Evolutionary conservation across 2,329 filamentous ascomycete genomes (phyloP).

Genomic region (Cladophialophora yegresii): DNA sequence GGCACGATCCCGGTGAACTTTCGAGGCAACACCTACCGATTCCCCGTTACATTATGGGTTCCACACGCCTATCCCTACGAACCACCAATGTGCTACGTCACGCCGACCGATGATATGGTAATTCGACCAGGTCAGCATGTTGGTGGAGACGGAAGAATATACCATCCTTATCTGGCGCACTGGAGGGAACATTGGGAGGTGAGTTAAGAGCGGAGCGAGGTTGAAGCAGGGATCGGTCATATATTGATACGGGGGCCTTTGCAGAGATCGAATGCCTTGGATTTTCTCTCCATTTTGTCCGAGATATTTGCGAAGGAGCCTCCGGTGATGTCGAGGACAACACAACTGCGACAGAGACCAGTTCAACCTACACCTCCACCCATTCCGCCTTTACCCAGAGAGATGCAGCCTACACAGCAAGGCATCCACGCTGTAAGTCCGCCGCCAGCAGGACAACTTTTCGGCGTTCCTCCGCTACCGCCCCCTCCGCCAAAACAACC

Average conservation of each 20-base stretch:
- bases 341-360: slow-evolving; percentile 46
- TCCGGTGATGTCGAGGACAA: slow-evolving; percentile 75
- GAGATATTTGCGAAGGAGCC: slow-evolving; percentile 94
- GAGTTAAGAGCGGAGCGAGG: slow-evolving; percentile 46
- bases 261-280: slow-evolving; percentile 77
- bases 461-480: slow-evolving; percentile 16
- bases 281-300: slow-evolving; percentile 78
- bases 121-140: slow-evolving; percentile 93
- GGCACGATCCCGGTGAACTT: slow-evolving; percentile 92
- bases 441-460: slow-evolving; percentile 39
- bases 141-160: slow-evolving; percentile 78
- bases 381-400: slow-evolving; percentile 38
- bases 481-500: slow-evolving; percentile 29
- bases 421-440: slow-evolving; percentile 55
- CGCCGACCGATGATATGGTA: slow-evolving; percentile 82
- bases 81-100: slow-evolving; percentile 83
- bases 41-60: slow-evolving; percentile 90
- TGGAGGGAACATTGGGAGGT: slow-evolving; percentile 93
- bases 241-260: not conserved
- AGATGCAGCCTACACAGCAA: slow-evolving; percentile 56
- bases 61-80: slow-evolving; percentile 87
- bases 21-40: slow-evolving; percentile 83
- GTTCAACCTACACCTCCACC: slow-evolving; percentile 48
- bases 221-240: not conserved
- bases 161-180: slow-evolving; percentile 90